Base-by-base conservation (phyloP, 495 filamentous ascomycete species). In the Penicillium dipodomyicola region DNA sequence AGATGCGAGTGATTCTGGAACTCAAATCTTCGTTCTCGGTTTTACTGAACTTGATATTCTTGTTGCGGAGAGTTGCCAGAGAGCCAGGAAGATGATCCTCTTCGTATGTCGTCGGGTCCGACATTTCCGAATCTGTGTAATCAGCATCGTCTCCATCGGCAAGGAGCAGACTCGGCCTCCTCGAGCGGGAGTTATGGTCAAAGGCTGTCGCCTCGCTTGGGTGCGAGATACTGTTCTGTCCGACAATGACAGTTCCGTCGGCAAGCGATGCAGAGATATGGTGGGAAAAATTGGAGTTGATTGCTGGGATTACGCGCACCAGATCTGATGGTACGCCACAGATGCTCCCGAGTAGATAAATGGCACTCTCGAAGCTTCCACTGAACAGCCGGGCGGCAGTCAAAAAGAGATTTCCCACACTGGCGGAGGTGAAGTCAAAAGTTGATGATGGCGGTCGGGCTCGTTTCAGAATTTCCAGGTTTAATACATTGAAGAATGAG, bases 221-320 rank as follows among this genome's bases (percentile, higher is more conserved):
- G 66, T 97, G 94, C 11, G 85, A 90, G 67, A 97, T 97, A 63
- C 86, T 85, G 71, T 96, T 96, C 65, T 97, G 94, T 1, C 93
- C 93, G 0, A 87, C 86, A 60, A 97, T 94, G n/a, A 84, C 73
- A 14, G 83, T 86, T 6, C 89, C 88, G 68, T 97, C 80, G 42
- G 74, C 77, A 0, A 97, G 78, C 0, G 87, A 88, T 3, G 91
- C 94, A 17, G 85, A 88, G 67, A 97, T 97, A 71, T 97, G 93
- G 64, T 95, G 88, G 3, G 90, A 87, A 72, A 96, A 95, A 70
- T 96, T 97, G 49, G 85, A 89, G 75, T 96, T 93, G 65, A 97
- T 91, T 20, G 91, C 91, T 0, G 93, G 93, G 3, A 97, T 84
- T 1, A 96, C 90, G 0, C 83, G 78, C 39, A 95, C 84, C 8